phyloP scores from a whole-genome alignment of 23 red algal genomes.

The Cyanidium caldarium region DNA sequence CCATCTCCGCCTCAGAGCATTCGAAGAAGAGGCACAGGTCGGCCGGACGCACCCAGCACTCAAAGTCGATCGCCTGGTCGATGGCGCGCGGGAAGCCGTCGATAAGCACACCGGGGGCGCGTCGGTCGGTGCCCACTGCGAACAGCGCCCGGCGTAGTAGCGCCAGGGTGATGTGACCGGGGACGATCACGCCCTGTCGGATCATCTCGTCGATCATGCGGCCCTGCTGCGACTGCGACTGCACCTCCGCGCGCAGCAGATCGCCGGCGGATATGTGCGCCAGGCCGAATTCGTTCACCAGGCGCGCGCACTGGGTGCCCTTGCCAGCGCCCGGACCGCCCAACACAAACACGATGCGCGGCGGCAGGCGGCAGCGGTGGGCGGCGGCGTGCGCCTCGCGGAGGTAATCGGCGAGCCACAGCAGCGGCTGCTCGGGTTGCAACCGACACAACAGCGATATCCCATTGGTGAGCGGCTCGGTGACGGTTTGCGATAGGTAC shows the following conservation, averaged over 20 bases:
- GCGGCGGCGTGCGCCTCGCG: not conserved
- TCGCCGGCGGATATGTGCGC: constrained; percentile 92
- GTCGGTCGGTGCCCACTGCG: constrained; percentile 5
- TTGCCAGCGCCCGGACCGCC: constrained; percentile 87
- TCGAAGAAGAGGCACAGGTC: constrained; percentile 97
- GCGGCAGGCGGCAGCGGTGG: not conserved
- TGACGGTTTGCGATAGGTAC: constrained; percentile 49
- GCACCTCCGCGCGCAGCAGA: constrained; percentile 75
- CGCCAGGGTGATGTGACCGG: constrained; percentile 69
- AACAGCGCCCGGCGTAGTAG: constrained; percentile 50
- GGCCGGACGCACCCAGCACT: constrained; percentile 49
- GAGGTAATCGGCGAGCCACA: constrained; percentile 59
- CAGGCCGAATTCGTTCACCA: constrained; percentile 52
- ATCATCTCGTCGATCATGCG: constrained; percentile 91
- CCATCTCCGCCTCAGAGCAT: constrained; percentile 89
- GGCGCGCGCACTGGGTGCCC: constrained; percentile 75
- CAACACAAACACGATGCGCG: constrained; percentile 73
- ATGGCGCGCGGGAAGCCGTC: constrained; percentile 94
- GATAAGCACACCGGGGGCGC: constrained; percentile 65
- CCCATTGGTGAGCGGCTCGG: constrained; percentile 44
- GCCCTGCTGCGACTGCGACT: constrained; percentile 23
- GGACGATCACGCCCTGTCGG: constrained; percentile 80
- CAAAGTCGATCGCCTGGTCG: constrained; percentile 78
- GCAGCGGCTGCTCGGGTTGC: constrained; percentile 52
- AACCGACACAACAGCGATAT: constrained; percentile 60